Percentiles rank a stretch among this genome's conserved stretches.
phyloP scores from a whole-genome alignment of 441 rosid genomes.

The Euphorbia corollata region DNA sequence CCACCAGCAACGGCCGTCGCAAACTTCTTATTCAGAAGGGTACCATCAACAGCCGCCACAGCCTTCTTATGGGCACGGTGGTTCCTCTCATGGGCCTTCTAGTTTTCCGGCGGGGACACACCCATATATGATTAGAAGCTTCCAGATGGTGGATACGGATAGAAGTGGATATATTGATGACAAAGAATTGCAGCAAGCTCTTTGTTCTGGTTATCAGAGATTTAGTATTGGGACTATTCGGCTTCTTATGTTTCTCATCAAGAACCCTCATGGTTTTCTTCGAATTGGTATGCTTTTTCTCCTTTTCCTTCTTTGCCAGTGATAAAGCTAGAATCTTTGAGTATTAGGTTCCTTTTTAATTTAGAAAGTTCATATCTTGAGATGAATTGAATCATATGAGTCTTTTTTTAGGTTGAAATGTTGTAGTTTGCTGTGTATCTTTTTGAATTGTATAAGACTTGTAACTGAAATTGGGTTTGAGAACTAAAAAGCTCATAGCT shows the following conservation, averaged over 20 bases:
- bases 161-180: conserved; percentile 65
- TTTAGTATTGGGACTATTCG: conserved; percentile 47
- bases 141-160: conserved; percentile 52
- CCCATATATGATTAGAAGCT: conserved; percentile 46
- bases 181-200: conserved; percentile 52
- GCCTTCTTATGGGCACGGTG: not conserved
- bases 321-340: not conserved
- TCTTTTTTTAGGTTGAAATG: not conserved
- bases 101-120: conserved; percentile 48
- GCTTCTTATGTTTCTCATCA: conserved; percentile 60
- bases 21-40: conserved; percentile 1
- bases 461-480: too few species aligned
- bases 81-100: conserved; percentile 15
- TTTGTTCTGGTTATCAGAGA: conserved; percentile 42
- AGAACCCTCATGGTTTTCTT: conserved; percentile 38
- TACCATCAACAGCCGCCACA: not conserved
- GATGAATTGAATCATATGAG: not conserved
- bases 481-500: not conserved
- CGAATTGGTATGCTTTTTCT: conserved; percentile 31
- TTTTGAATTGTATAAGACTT: too few species aligned
- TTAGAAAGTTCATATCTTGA: not conserved
- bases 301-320: not conserved
- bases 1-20: conserved; percentile 11
- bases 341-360: not conserved
- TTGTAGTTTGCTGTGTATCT: too few species aligned